Percentiles rank a stretch among this genome's conserved stretches.
These are phyloP conservation scores for Lachnellula willkommii DNA, from an alignment of 2,329 filamentous ascomycete species.

Conservation along the genomic window DNA sequence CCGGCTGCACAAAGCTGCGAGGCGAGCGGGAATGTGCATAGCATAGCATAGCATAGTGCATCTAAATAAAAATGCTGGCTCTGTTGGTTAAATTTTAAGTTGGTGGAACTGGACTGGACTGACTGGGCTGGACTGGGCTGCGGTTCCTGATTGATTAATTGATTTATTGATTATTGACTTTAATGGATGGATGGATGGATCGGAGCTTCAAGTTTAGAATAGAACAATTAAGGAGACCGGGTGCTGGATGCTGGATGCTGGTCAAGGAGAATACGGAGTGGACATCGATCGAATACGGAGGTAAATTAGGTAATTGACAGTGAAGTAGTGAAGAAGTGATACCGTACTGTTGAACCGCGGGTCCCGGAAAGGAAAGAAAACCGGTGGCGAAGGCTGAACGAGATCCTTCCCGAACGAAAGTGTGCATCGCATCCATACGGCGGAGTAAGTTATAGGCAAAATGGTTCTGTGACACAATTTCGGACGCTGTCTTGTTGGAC, in stretches of 20 bases:
- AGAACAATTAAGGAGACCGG: background rate
- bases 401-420: background rate
- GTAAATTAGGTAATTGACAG: no score
- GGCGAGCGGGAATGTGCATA: constrained; percentile 22
- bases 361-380: background rate
- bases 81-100: constrained; percentile 6
- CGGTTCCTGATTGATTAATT: background rate
- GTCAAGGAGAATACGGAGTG: no score
- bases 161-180: no score
- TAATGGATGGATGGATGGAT: background rate
- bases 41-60: constrained; percentile 4
- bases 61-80: constrained; percentile 2
- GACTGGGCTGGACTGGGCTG: background rate
- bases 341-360: background rate
- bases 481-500: no score
- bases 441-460: background rate
- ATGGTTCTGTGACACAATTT: no score
- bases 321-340: background rate
- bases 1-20: constrained; percentile 22
- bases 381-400: constrained; percentile 5
- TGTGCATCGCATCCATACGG: background rate
- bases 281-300: no score
- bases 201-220: background rate
- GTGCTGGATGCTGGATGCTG: background rate
- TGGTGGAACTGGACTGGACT: background rate